Evolutionary conservation across 306 rosid genomes (phyloP), one percentile per base, ranked within the genome.

Genomic region (Quercus wislizeni): DNA sequence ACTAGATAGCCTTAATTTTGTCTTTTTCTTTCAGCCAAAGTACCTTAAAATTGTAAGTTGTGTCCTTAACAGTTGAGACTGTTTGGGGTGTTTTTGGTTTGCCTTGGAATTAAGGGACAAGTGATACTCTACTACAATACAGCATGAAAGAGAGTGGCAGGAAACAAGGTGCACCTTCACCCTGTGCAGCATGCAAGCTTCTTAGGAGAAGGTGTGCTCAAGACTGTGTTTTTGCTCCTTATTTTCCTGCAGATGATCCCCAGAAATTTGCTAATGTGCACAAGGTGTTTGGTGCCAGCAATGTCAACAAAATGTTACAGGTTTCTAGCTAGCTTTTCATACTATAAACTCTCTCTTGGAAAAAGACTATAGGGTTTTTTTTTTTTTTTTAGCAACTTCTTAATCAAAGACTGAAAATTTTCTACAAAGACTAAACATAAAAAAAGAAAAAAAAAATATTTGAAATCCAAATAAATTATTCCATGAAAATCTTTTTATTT

Each of bases 281-380:
- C 81, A 92, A 86, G 69, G 97, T 92, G 2, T 92, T 92, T 38
- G 97, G 97, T 35, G 97, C 97, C 14, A 92, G 97, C 79, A 92
- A 92, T 76, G 91, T 92, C 88, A 91, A 89, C 89, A 92, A 92
- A 80, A 92, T 92, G 97, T 86, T 92, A 20, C 97, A 90, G 96
- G 97, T 87, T 12, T 18, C 68, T 67, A 55, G 4, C 67, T 27
- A 14, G 3, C 6, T 25, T 72, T 15, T 41, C 46, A 10, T 20
- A 46, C 41, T 17, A 2, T 41, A 41, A n/a, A 38, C 1, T 55
- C 14, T 57, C n/a, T 20, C 13, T 35, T 13, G 18, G 3, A 23
- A 11, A n/a, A 6, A 12, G 13, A 41, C 46, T 14, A 2, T 2
- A 25, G 13, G 2, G 13, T 18, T 43, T 58, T 52, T 15, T 21